phyloP scores from a whole-genome alignment of 2,329 filamentous ascomycete species.

The Fusarium clavum region DNA sequence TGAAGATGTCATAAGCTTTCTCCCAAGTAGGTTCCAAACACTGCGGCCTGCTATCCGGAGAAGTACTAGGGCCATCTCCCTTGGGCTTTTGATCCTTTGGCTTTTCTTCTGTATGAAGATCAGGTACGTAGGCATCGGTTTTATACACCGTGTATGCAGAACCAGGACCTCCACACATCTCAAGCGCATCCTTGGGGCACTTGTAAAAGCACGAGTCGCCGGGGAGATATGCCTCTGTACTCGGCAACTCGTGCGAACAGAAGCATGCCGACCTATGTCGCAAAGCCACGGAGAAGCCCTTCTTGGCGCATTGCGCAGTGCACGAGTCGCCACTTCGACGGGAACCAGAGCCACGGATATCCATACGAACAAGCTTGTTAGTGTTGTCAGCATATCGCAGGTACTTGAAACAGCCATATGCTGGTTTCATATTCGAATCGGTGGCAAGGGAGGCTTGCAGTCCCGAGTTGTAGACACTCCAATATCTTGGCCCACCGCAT shows the following conservation, averaged over 20 bases:
- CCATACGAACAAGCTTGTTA: neutral
- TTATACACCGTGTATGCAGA: constrained; percentile 4
- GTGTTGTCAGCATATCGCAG: neutral
- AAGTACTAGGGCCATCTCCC: neutral
- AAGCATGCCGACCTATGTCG: neutral
- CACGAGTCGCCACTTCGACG: neutral
- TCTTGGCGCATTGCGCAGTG: neutral
- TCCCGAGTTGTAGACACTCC: neutral
- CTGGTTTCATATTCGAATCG: neutral
- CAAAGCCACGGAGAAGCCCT: neutral
- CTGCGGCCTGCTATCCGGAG: neutral
- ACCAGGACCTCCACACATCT: constrained; percentile 7
- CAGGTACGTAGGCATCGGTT: neutral
- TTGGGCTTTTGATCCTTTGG: neutral
- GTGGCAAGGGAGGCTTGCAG: neutral
- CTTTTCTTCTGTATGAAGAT: neutral
- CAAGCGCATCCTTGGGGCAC: neutral
- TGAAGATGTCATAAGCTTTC: neutral
- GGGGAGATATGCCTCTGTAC: neutral
- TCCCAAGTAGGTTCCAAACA: constrained; percentile 8
- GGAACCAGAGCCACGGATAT: neutral
- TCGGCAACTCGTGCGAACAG: neutral
- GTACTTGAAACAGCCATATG: constrained; percentile 4
- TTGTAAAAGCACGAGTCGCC: neutral
- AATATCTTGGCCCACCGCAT: neutral